Percentiles rank a stretch among this genome's conserved stretches.
Evolutionary conservation across 208 protist genomes (phyloP).

Genomic region (Trypanosoma congolense): DNA sequence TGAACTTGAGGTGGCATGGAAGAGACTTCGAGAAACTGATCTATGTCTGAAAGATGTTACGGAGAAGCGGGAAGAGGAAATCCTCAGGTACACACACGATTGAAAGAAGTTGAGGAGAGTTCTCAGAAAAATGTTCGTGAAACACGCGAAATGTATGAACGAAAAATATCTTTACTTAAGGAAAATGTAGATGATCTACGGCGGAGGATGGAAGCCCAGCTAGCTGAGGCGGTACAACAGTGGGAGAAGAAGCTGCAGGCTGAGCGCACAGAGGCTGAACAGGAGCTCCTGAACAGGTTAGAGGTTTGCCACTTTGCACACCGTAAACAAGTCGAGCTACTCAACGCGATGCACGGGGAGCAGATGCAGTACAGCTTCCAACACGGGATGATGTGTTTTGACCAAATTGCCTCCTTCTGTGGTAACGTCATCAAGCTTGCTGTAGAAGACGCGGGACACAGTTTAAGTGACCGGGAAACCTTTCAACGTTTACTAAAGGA

Average conservation of each 20-base stretch:
- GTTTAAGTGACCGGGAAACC: neutral
- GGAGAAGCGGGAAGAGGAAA: slow-evolving; percentile 3
- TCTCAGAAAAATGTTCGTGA: slow-evolving; percentile 7
- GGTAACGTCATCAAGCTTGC: neutral
- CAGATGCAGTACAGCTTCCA: neutral
- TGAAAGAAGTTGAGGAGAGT: slow-evolving; percentile 2
- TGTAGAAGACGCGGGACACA: neutral
- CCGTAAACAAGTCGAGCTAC: neutral
- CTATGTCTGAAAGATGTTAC: neutral
- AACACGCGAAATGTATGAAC: neutral
- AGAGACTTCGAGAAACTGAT: neutral
- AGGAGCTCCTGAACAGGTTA: neutral
- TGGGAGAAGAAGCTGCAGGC: slow-evolving; percentile 12
- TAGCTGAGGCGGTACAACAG: slow-evolving; percentile 15
- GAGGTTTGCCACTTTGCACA: neutral
- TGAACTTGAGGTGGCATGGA: neutral
- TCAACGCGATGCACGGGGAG: neutral
- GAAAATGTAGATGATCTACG: neutral
- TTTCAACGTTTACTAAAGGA: slow-evolving; percentile 2
- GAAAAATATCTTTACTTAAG: neutral
- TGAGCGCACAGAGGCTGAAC: neutral
- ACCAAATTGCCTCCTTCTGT: neutral
- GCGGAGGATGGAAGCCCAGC: slow-evolving; percentile 10
- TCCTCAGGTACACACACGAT: neutral
- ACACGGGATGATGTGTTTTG: neutral